phyloP scores from a whole-genome alignment of 2,329 filamentous ascomycete genomes.

The Clonostachys rosea region DNA sequence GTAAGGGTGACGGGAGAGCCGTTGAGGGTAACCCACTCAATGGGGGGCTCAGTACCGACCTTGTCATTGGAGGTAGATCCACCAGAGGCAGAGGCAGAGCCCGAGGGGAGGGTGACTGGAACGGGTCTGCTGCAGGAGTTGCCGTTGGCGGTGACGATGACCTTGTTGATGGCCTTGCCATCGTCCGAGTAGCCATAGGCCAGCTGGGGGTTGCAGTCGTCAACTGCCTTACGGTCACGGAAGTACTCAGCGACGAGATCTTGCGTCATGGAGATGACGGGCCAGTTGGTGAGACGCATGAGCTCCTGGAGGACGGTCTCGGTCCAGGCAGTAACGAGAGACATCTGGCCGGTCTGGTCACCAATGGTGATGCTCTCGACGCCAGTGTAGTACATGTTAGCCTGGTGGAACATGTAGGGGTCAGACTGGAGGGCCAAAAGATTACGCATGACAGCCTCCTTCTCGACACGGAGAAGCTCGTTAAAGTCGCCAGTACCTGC shows the following conservation, averaged over 20 bases:
- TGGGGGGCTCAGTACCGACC: constrained; percentile 46
- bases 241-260: constrained; percentile 48
- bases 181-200: constrained; percentile 35
- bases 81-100: constrained; percentile 30
- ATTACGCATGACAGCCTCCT: constrained; percentile 48
- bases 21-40: constrained; percentile 40
- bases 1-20: constrained; percentile 38
- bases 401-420: constrained; percentile 59
- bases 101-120: constrained; percentile 47
- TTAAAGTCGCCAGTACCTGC: constrained; percentile 45
- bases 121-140: constrained; percentile 46
- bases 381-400: constrained; percentile 50
- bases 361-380: constrained; percentile 41
- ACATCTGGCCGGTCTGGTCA: constrained; percentile 36
- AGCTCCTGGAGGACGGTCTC: constrained; percentile 50
- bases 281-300: constrained; percentile 32
- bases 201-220: constrained; percentile 43
- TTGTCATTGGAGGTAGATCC: constrained; percentile 39
- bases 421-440: constrained; percentile 51
- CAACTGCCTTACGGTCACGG: constrained; percentile 45
- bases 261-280: constrained; percentile 13
- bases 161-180: constrained; percentile 37
- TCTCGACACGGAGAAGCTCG: constrained; percentile 44
- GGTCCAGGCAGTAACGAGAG: constrained; percentile 54
- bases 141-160: constrained; percentile 40